Base-by-base conservation (phyloP, 805 yeast genomes). In the Candida andamanensis region DNA sequence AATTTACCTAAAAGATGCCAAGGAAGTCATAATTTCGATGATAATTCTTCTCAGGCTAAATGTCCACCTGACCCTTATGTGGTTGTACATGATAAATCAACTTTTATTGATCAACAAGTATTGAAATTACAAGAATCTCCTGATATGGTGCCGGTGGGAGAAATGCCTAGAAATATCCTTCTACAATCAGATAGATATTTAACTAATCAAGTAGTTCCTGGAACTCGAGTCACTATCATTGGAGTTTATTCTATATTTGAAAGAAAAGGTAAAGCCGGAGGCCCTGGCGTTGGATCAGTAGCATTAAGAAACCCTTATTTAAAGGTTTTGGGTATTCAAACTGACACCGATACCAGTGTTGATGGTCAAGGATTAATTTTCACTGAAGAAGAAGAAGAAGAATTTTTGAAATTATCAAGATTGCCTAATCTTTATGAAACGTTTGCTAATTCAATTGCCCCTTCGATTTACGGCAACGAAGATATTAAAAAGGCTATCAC, bases 131-230 rank as follows among this genome's bases (percentile, higher is more conserved):
- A 92, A 58, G 98, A 92, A 56, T 72, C 92, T n/a, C 97, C 97
- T 9, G 99, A 92, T 56, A 85, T 85, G 80, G 97, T 92, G 2
- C 99, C 98, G 1, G 95, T 92, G 17, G 98, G 99, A 45, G 99
- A 92, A 62, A 81, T 92, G 86, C 99, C 99, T 6, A 76, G 99
- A 46, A 95, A 92, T 50, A 80, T 92, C 24, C 52, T 85, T 37
- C 68, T 92, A 42, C 83, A 92, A 26, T 85, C 86, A 20, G 97
- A 92, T 56, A 73, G 98, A 40, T 85, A 84, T 47, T 65, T 92
- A 52, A 82, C 96, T 17, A 92, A 92, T 60, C 78, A 74, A 41
- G 87, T 92, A 18, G 83, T 90, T 24, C 99, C 99, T 0, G 99
- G 99, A 16, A 85, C 94, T 0, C 69, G 97, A 43, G 94, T 95